Evolutionary conservation across 495 filamentous ascomycete species (phyloP).

Genomic region (Xylaria flabelliformis): DNA sequence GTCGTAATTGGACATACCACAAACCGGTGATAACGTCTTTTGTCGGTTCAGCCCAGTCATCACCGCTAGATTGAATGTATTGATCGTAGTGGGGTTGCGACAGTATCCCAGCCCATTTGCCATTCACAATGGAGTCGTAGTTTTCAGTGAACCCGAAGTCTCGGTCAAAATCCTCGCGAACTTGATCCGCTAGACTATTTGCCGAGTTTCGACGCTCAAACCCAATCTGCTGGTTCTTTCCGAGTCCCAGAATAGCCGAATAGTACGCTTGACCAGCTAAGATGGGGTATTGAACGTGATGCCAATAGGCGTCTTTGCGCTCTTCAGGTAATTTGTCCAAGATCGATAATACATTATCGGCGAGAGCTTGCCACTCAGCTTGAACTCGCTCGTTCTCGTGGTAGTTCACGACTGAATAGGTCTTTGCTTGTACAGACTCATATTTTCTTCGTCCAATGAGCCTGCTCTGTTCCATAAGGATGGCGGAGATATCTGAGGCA

Average conservation of each 20-base stretch:
- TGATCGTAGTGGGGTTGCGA: slow-evolving; percentile 46
- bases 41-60: slow-evolving; percentile 61
- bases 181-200: slow-evolving; percentile 58
- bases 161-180: slow-evolving; percentile 58
- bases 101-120: slow-evolving; percentile 72
- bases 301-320: slow-evolving; percentile 61
- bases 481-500: slow-evolving; percentile 49
- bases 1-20: slow-evolving; percentile 51
- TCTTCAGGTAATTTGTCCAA: slow-evolving; percentile 50
- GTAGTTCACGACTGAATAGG: slow-evolving; percentile 65
- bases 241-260: slow-evolving; percentile 13
- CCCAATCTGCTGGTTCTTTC: slow-evolving; percentile 24
- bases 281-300: slow-evolving; percentile 67
- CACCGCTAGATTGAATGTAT: slow-evolving; percentile 37
- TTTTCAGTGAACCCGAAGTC: slow-evolving; percentile 61
- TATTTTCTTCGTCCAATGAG: slow-evolving; percentile 65
- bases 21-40: slow-evolving; percentile 59
- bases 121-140: slow-evolving; percentile 62
- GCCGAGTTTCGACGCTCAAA: slow-evolving; percentile 64
- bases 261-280: slow-evolving; percentile 52
- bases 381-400: slow-evolving; percentile 66
- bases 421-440: slow-evolving; percentile 60
- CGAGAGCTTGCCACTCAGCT: slow-evolving; percentile 59
- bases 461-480: slow-evolving; percentile 64
- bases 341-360: slow-evolving; percentile 53